Conservation (phyloP, 2,329 filamentous ascomycete genomes). For the Aspergillus sp. region DNA sequence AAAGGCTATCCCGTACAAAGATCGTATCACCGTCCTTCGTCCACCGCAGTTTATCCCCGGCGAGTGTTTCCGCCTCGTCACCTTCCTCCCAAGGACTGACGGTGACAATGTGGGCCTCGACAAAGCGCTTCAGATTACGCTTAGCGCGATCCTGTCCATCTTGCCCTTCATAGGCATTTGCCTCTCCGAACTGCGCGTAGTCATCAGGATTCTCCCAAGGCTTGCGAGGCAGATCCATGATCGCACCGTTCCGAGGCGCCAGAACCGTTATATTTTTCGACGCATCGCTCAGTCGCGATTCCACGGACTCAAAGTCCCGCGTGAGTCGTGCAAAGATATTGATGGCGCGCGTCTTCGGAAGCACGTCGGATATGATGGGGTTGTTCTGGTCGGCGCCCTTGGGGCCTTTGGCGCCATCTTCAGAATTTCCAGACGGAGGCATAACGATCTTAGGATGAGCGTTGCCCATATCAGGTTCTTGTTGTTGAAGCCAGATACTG, state of each 20-base stretch:
- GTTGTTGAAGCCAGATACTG: constrained; percentile 20
- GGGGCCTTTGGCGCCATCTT: constrained; percentile 6
- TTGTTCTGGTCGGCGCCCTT: constrained; percentile 33
- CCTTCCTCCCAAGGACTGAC: constrained; percentile 72
- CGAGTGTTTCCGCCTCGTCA: constrained; percentile 65
- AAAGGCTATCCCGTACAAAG: constrained; percentile 52
- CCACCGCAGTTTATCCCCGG: constrained; percentile 79
- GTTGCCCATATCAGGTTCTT: constrained; percentile 26
- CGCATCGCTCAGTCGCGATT: constrained; percentile 66
- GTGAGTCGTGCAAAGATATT: constrained; percentile 82
- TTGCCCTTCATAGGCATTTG: constrained; percentile 70
- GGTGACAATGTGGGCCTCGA: constrained; percentile 79
- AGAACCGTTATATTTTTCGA: constrained; percentile 76
- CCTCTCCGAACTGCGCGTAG: constrained; percentile 63
- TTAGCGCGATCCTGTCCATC: constrained; percentile 74
- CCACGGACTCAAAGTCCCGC: constrained; percentile 70
- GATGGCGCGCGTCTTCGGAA: constrained; percentile 74
- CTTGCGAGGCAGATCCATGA: constrained; percentile 76
- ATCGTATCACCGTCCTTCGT: constrained; percentile 64
- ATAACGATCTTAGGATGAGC: constrained; percentile 22
- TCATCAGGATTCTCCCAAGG: constrained; percentile 70
- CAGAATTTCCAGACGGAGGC: constrained; percentile 12
- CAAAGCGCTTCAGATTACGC: constrained; percentile 74
- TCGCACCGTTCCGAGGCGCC: constrained; percentile 79
- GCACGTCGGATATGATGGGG: constrained; percentile 78